phyloP scores from a whole-genome alignment of 1,284 basidiomycete genomes.

The Microbotryum lychnidis-dioicae region DNA sequence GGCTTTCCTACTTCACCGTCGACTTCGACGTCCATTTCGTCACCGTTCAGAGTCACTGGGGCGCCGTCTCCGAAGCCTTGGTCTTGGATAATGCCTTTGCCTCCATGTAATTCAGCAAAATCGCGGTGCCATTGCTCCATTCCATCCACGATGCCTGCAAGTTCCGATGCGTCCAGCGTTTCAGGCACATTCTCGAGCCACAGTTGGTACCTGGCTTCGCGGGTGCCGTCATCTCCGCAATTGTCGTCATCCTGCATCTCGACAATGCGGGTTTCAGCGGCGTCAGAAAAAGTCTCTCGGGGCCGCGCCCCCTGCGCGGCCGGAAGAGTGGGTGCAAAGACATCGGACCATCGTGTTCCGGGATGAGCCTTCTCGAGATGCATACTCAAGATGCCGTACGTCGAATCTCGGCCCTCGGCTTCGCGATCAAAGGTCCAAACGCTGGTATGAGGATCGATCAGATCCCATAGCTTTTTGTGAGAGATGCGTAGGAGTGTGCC shows the following conservation, averaged over 20 bases:
- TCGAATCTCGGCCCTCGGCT: constrained; percentile 45
- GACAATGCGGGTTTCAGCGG: constrained; percentile 3
- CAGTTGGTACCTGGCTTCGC: constrained; percentile 10
- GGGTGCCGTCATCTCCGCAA: not conserved
- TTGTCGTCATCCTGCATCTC: constrained; percentile 5
- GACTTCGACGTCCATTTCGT: constrained; percentile 74
- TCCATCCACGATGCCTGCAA: constrained; percentile 65
- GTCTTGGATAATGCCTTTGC: constrained; percentile 48
- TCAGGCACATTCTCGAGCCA: constrained; percentile 63
- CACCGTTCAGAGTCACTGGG: constrained; percentile 61
- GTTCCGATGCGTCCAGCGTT: constrained; percentile 74
- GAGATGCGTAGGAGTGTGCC: constrained; percentile 53
- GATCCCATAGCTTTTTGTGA: constrained; percentile 62
- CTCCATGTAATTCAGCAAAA: constrained; percentile 44
- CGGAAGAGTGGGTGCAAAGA: constrained; percentile 55
- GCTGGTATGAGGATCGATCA: constrained; percentile 59
- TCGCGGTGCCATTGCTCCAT: constrained; percentile 64
- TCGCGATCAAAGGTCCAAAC: constrained; percentile 83
- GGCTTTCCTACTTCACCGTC: constrained; percentile 50
- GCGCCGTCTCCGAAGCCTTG: constrained; percentile 56
- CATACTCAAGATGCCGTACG: constrained; percentile 63
- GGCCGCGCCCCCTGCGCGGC: constrained; percentile 39
- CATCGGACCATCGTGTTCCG: constrained; percentile 71
- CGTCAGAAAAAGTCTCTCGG: not conserved
- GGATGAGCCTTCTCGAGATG: constrained; percentile 74